These are phyloP conservation scores for Kazachstania martiniae DNA, from an alignment of 805 yeast genomes.

Conservation along the genomic window DNA sequence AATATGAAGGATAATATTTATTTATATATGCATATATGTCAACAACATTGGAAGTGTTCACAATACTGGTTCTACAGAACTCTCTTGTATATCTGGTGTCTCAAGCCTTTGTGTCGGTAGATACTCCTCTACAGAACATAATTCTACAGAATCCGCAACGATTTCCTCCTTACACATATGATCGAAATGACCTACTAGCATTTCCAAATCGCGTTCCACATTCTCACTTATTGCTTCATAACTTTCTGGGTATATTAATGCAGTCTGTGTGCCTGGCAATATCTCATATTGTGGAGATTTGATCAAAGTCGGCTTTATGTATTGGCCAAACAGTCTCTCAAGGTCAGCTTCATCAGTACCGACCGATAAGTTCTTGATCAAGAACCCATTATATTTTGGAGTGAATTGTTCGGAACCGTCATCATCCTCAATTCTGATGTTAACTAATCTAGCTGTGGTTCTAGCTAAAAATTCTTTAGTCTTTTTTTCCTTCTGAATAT, in stretches of 20 bases:
- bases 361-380: slow-evolving; percentile 40
- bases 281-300: slow-evolving; percentile 16
- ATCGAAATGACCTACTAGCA: slow-evolving; percentile 29
- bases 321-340: slow-evolving; percentile 26
- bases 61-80: too few relatives aligned
- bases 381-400: slow-evolving; percentile 39
- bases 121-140: slow-evolving; percentile 13
- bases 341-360: slow-evolving; percentile 42
- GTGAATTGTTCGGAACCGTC: slow-evolving; percentile 7
- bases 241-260: slow-evolving; percentile 24
- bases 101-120: slow-evolving; percentile 2
- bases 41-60: too few relatives aligned
- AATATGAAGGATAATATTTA: too few relatives aligned
- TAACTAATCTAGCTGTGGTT: slow-evolving; percentile 14
- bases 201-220: slow-evolving; percentile 34
- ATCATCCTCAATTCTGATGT: slow-evolving; percentile 12
- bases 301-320: slow-evolving; percentile 20
- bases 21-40: too few relatives aligned
- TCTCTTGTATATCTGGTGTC: slow-evolving; percentile 2
- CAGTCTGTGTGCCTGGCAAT: slow-evolving; percentile 5
- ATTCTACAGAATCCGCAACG: slow-evolving; percentile 15
- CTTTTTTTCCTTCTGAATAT: slow-evolving; percentile 27
- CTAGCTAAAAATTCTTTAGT: slow-evolving; percentile 21
- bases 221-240: slow-evolving; percentile 28
- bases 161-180: slow-evolving; percentile 16